phyloP scores from a whole-genome alignment of 345 rosid genomes.

The Aethionema arabicum region DNA sequence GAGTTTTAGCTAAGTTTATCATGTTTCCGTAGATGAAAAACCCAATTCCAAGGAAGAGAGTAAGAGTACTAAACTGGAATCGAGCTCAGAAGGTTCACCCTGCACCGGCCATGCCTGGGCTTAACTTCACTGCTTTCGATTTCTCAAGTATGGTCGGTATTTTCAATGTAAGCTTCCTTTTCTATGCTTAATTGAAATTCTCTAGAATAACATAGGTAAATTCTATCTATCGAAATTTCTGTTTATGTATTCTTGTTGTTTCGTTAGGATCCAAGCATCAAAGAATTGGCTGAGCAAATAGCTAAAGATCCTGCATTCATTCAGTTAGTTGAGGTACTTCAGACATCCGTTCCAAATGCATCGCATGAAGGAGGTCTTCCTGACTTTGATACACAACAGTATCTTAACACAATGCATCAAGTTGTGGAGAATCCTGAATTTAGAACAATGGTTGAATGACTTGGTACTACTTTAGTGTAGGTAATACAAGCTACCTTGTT shows the following conservation, averaged over 20 bases:
- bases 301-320: conserved; percentile 91
- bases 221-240: too few relatives aligned
- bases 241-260: conserved; percentile 1
- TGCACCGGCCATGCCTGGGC: conserved; percentile 42
- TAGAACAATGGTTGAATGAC: conserved; percentile 92
- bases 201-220: background rate
- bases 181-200: background rate
- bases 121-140: conserved; percentile 69
- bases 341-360: conserved; percentile 63
- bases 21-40: conserved; percentile 51
- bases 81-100: conserved; percentile 42
- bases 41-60: conserved; percentile 42
- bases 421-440: conserved; percentile 93
- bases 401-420: conserved; percentile 78
- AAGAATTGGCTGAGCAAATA: conserved; percentile 89
- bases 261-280: conserved; percentile 83
- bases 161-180: conserved; percentile 57
- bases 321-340: conserved; percentile 97
- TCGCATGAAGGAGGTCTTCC: conserved; percentile 55
- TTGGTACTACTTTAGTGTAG: conserved; percentile 89
- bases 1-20: background rate
- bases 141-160: conserved; percentile 84
- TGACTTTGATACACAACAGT: conserved; percentile 73
- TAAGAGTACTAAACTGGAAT: conserved; percentile 30
- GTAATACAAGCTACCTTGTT: conserved; percentile 33